Conservation (phyloP, 768 basidiomycete species). For the Boletus coccyginus region DNA sequence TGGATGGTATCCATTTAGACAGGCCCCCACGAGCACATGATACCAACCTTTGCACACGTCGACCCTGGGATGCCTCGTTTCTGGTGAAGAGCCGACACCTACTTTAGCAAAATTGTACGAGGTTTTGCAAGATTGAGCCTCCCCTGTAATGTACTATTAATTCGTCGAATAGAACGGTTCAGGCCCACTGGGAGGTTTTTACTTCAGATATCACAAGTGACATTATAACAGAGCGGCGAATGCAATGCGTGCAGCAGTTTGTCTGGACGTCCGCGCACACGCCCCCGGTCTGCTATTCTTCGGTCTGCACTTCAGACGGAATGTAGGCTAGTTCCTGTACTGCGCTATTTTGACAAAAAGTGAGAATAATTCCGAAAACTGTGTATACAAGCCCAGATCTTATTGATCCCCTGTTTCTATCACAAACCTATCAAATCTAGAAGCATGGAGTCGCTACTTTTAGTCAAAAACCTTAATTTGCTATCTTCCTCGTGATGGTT, state of each 20-base stretch:
- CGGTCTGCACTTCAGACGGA: background rate
- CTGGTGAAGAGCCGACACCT: background rate
- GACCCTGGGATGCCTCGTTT: constrained; percentile 2
- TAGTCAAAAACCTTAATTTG: constrained; percentile 30
- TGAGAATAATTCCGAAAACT: constrained; percentile 1
- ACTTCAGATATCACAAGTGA: background rate
- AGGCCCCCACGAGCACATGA: constrained; percentile 6
- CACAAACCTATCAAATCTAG: constrained; percentile 20
- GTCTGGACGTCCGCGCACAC: background rate
- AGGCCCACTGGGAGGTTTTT: background rate
- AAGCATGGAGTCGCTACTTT: constrained; percentile 23
- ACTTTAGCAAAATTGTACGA: background rate
- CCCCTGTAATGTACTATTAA: background rate
- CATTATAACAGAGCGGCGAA: background rate
- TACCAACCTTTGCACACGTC: background rate
- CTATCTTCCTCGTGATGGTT: constrained; percentile 16
- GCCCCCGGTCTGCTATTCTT: background rate
- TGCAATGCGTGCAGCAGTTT: background rate
- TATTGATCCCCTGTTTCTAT: constrained; percentile 15
- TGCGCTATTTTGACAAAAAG: background rate
- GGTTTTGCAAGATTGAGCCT: background rate
- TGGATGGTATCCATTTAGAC: constrained; percentile 7
- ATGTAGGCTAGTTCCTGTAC: background rate
- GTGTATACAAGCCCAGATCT: constrained; percentile 18
- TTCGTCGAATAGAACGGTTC: background rate